These are phyloP conservation scores for Mucor irregularis DNA, from an alignment of 371 early-diverging fungal species.

Conservation along the genomic window DNA sequence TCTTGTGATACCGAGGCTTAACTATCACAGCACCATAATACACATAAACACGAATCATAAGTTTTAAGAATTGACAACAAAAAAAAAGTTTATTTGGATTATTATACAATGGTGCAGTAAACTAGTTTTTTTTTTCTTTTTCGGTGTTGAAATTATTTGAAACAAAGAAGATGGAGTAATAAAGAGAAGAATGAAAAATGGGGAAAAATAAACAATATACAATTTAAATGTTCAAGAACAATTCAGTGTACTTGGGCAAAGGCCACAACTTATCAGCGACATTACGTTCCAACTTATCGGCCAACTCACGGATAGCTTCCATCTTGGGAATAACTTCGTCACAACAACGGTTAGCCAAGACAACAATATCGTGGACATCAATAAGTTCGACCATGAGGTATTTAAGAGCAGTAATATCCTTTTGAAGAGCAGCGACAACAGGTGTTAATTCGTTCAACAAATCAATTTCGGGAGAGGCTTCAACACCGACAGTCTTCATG, in stretches of 20 bases:
- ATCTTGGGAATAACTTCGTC: constrained; percentile 69
- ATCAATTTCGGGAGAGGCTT: constrained; percentile 67
- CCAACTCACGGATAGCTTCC: constrained; percentile 67
- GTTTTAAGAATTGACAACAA: not conserved
- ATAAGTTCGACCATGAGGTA: constrained; percentile 60
- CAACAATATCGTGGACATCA: constrained; percentile 59
- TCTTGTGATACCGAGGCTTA: constrained; percentile 9
- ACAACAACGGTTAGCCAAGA: constrained; percentile 65
- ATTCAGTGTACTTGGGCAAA: constrained; percentile 95
- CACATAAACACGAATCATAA: too few relatives aligned
- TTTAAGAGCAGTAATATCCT: constrained; percentile 55
- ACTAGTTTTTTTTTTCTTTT: constrained; percentile 6
- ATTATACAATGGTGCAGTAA: not conserved
- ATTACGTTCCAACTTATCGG: constrained; percentile 79
- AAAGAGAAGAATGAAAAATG: not conserved
- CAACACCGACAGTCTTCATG: constrained; percentile 65
- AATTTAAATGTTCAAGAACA: constrained; percentile 75
- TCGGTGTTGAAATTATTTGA: too few relatives aligned
- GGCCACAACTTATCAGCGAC: constrained; percentile 93
- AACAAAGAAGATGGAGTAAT: too few relatives aligned
- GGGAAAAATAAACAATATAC: not conserved
- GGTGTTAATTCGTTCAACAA: constrained; percentile 71
- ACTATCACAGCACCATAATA: too few relatives aligned
- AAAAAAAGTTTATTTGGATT: not conserved
- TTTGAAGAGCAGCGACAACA: constrained; percentile 61